Conservation (phyloP, 768 basidiomycete species). For the Asterophora parasitica region DNA sequence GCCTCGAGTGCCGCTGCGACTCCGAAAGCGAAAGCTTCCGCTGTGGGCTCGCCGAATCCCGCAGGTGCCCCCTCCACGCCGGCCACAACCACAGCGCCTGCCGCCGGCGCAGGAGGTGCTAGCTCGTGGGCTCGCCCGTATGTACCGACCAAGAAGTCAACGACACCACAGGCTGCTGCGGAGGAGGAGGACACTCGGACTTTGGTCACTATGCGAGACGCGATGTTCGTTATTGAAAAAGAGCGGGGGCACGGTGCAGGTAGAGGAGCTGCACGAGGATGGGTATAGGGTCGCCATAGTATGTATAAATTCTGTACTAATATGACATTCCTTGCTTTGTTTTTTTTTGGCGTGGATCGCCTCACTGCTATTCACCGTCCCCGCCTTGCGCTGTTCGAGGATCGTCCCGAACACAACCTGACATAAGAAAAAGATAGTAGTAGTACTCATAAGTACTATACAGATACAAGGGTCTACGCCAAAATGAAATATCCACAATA, state of each 20-base stretch:
- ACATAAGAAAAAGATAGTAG: too few relatives aligned
- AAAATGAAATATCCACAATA: too few relatives aligned
- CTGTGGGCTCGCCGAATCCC: slow-evolving; percentile 11
- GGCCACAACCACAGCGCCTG: slow-evolving; percentile 22
- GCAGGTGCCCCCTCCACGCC: background rate
- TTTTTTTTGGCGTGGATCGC: too few relatives aligned
- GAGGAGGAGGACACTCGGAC: slow-evolving; percentile 57
- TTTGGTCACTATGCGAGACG: slow-evolving; percentile 68
- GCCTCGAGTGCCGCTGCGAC: slow-evolving; percentile 48
- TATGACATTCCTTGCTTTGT: background rate
- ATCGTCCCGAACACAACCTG: too few relatives aligned
- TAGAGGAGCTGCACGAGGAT: slow-evolving; percentile 67
- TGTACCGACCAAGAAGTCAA: slow-evolving; percentile 47
- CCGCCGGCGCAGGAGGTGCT: slow-evolving; percentile 21
- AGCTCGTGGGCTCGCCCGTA: slow-evolving; percentile 62
- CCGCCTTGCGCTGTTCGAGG: too few relatives aligned
- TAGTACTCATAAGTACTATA: too few relatives aligned
- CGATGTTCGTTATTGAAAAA: slow-evolving; percentile 81
- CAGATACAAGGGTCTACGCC: too few relatives aligned
- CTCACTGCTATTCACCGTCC: too few relatives aligned
- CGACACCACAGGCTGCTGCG: slow-evolving; percentile 22
- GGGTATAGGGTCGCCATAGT: slow-evolving; percentile 33
- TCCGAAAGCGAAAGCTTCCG: slow-evolving; percentile 24
- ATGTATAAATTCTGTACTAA: background rate
- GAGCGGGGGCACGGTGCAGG: slow-evolving; percentile 84